Base-by-base conservation (phyloP, 2,329 filamentous ascomycete species). In the Fusarium nodosum region DNA sequence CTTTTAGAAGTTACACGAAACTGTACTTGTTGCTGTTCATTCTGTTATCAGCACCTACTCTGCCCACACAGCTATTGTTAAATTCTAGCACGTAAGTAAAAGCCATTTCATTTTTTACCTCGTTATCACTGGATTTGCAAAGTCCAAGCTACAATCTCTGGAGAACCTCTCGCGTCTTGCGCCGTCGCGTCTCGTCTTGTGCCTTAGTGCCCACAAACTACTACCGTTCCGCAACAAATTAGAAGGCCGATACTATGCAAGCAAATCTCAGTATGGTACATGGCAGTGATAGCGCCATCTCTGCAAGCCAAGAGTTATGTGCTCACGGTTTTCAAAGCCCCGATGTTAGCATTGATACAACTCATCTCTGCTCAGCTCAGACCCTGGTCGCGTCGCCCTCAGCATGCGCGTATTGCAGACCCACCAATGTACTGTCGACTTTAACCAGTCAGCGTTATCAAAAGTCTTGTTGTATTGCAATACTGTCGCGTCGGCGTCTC, bases 21-120 rank as follows among this genome's bases (percentile, higher is more conserved):
- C 61, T 72, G 70, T 67, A 69, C 69, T 60, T 56, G 65, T 71
- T 70, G 64, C 71, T 72, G 55, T 69, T 57, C 60, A 65, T 39
- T 24, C 38, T 56, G 18, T 53, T 24, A 12, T 31, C 38, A 50
- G 52, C 39, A 42, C 50, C 10, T 50, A 13, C 45, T 64, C 71
- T 69, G 64, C 64, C 64, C 60, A 72, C 68, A 70, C 60, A 62
- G 74, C 71, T 76, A 62, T 71, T 72, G 63, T 70, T 73, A 69
- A 72, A 73, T 74, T 74, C 66, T 77, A 68, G 73, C 75, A 74
- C 73, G 79, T 81, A 75, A 81, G 79, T 81, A 76, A 71, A 74
- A 56, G 38, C 47, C 44, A 20, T 47, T 59, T 50, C 20, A 26
- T 56, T 57, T 52, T 68, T 69, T 56, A 33, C 60, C 22, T 52